Percentiles rank a stretch among this genome's conserved stretches.
Conservation (phyloP, 2,329 filamentous ascomycete genomes). For the Ophiocordyceps sinensis region DNA sequence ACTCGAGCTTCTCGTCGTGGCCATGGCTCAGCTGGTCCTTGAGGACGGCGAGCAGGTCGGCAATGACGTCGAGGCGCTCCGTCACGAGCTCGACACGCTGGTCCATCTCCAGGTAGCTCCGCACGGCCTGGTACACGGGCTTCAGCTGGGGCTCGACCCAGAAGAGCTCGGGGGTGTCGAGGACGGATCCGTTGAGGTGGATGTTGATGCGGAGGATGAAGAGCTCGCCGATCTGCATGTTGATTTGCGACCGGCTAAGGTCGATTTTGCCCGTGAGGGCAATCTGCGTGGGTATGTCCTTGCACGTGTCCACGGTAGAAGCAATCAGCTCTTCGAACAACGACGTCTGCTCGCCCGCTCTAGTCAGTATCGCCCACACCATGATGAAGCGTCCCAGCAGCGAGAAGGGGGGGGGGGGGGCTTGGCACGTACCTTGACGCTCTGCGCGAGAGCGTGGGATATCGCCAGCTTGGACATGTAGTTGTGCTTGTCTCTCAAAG, state of each 20-base stretch:
- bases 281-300: constrained; percentile 85
- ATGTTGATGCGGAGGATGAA: constrained; percentile 98
- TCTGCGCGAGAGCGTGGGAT: constrained; percentile 87
- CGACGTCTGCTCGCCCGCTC: constrained; percentile 48
- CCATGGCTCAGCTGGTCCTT: constrained; percentile 94
- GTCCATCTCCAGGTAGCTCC: constrained; percentile 96
- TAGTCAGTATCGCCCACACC: constrained; percentile 8
- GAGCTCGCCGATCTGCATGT: constrained; percentile 98
- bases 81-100: constrained; percentile 82
- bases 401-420: background rate
- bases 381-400: background rate
- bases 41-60: constrained; percentile 78
- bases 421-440: constrained; percentile 62
- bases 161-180: constrained; percentile 94
- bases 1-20: constrained; percentile 78
- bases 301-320: constrained; percentile 83
- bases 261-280: constrained; percentile 85
- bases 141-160: constrained; percentile 97
- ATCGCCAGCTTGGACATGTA: constrained; percentile 98
- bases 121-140: constrained; percentile 87
- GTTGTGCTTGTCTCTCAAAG: constrained; percentile 79
- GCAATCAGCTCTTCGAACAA: constrained; percentile 93
- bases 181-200: constrained; percentile 88
- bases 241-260: constrained; percentile 78
- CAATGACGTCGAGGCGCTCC: constrained; percentile 75